These are phyloP conservation scores for Neonectria magnoliae DNA, from an alignment of 2,329 filamentous ascomycete genomes.

Conservation along the genomic window DNA sequence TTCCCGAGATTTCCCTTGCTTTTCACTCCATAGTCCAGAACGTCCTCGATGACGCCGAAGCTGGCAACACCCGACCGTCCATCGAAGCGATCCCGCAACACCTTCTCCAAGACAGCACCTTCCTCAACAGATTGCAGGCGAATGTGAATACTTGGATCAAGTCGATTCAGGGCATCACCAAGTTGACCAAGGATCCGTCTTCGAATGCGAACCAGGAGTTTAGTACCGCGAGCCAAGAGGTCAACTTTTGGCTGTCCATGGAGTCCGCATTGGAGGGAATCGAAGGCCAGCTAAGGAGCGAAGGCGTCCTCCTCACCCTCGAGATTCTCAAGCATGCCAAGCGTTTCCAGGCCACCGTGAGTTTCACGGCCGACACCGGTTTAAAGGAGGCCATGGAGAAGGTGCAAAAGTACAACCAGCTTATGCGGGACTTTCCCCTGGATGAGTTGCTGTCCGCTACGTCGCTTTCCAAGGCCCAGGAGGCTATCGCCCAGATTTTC, in stretches of 20 bases:
- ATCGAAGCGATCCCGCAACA: constrained; percentile 80
- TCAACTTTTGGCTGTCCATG: constrained; percentile 99
- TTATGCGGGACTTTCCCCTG: constrained; percentile 97
- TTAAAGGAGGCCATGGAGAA: constrained; percentile 95
- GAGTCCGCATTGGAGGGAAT: constrained; percentile 93
- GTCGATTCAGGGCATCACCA: constrained; percentile 95
- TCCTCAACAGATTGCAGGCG: constrained; percentile 92
- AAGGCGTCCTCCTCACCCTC: constrained; percentile 89
- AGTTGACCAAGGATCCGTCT: constrained; percentile 85
- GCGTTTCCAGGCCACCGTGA: constrained; percentile 96
- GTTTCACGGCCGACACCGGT: constrained; percentile 95
- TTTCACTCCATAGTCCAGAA: constrained; percentile 90
- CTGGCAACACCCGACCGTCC: constrained; percentile 73
- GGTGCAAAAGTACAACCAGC: constrained; percentile 97
- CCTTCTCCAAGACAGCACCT: constrained; percentile 87
- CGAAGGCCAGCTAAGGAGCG: constrained; percentile 85
- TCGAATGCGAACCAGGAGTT: constrained; percentile 65
- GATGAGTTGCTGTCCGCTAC: constrained; percentile 95
- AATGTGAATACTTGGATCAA: constrained; percentile 99
- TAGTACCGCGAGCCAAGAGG: constrained; percentile 90
- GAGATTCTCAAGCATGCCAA: constrained; percentile 97
- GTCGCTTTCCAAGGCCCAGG: constrained; percentile 86
- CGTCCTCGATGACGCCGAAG: constrained; percentile 81
- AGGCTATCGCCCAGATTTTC: constrained; percentile 91
- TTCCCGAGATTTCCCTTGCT: constrained; percentile 87